Evolutionary conservation across 139 green algal species (phyloP), one percentile per base, ranked within the genome.

Genomic region (Chlorella sp.): DNA sequence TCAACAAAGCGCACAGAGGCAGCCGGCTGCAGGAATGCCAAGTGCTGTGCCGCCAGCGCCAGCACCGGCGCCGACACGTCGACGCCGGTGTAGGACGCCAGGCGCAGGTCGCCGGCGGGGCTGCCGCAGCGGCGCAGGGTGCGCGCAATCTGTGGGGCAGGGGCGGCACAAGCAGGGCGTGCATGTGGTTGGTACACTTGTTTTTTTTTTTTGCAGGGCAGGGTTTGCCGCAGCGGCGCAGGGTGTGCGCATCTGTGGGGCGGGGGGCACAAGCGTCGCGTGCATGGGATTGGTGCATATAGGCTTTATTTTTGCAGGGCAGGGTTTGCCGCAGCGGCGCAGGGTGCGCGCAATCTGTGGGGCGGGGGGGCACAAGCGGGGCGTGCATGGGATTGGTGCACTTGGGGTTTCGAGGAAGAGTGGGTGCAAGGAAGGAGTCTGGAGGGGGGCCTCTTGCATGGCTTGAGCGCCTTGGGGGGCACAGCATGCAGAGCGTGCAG

Each of bases 41-140:
- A 42, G 40, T 81, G 34, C 9, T 7, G n/a, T 32, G 48, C 69
- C 16, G 85, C 85, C 32, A 68, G n/a, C 1, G 39, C 68, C 69
- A 88, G 69, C 42, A 69, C 85, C 0, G 85, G 69, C 32, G 68
- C 32, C 19, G 68, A 82, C 69, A 88, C 37, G 16, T 88, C 85
- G 39, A 88, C 85, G 0, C 85, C 85, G 22, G 85, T 88, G 32
- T 88, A 88, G 69, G 34, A 40, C 14, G 40, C 69, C 40, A 88
- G 69, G 24, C 19, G 5, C 32, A 42, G 69, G 40, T 40, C 42
- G 32, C 69, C 30, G 22, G 18, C 83, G 16, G 68, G 69, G 40
- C 68, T 34, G 40, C 69, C 85, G 69, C 68, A 82, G 19, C 14
- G 69, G 30, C 12, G 12, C 30, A 88, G 85, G 14, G 40, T 53